A percentile compares a stretch with the other conserved stretches of the same genome.
Evolutionary conservation across 2,329 filamentous ascomycete species (phyloP).

Genomic region (Dryadomyces quercivorus): DNA sequence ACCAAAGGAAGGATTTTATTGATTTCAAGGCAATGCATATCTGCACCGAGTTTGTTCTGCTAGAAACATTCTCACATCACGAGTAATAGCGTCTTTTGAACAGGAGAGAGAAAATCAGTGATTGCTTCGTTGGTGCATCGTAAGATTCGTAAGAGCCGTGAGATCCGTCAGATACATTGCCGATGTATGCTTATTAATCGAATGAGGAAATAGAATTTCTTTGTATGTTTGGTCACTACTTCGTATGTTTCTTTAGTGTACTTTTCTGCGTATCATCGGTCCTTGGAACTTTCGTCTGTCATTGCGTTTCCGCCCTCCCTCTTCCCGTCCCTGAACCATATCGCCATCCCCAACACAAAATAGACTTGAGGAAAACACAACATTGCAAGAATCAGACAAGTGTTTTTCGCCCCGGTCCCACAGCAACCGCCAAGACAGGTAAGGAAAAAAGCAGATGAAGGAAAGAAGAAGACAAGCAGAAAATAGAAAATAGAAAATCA

Average conservation of each 20-base stretch:
- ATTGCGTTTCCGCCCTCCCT: background rate
- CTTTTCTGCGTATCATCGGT: background rate
- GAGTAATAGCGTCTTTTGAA: too few species aligned
- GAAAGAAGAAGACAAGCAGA: background rate
- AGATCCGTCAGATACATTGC: too few species aligned
- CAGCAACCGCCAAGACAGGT: background rate
- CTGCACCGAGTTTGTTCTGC: background rate
- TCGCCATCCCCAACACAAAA: background rate
- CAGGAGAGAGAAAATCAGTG: too few species aligned
- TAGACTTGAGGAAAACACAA: too few species aligned
- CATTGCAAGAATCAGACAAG: too few species aligned
- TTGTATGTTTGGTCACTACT: background rate
- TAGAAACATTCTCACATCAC: background rate
- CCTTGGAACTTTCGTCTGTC: background rate
- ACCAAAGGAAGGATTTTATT: background rate
- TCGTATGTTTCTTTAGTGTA: background rate
- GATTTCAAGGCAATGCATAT: background rate
- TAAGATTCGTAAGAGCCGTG: too few species aligned
- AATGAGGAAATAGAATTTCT: background rate
- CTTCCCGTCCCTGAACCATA: background rate
- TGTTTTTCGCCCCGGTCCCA: too few species aligned
- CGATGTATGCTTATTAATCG: background rate
- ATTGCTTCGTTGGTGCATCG: too few species aligned
- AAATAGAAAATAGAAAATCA: too few species aligned
- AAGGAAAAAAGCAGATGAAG: background rate